Base-by-base conservation (phyloP, 2,329 filamentous ascomycete species). In the Fusarium compactum region DNA sequence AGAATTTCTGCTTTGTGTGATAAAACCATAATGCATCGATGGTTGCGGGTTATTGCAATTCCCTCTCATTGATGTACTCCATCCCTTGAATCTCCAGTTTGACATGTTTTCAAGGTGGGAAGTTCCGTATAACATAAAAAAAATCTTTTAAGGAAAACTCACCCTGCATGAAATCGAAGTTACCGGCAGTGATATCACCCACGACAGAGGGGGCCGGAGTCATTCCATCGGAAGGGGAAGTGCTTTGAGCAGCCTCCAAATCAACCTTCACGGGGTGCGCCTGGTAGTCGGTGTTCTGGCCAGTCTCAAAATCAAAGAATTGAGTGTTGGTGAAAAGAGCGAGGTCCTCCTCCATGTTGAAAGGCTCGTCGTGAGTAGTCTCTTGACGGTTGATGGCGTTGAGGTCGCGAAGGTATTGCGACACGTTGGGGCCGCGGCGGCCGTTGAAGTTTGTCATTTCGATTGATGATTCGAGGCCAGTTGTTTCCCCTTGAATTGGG, bases 321-420 rank as follows among this genome's bases (percentile, higher is more conserved):
- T 93, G 89, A 47, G 91, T 90, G 81, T 95, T 95, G 62, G 92
- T 93, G 82, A 95, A 96, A 76, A 94, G 86, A 54, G 90, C 90
- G 53, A 95, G 84, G 70, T 94, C 91, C 65, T 91, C 89, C 74
- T 93, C 90, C 69, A 92, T 83, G 74, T 86, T 86, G 80, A 90
- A 87, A 54, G 85, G 81, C 57, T 91, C 88, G 65, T 90, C 86
- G 29, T 79, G 78, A 29, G 86, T 78, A 25, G 62, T 73, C 74
- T 85, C 87, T 66, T 91, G 85, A 57, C 91, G 87, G 74, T 90
- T 89, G 66, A 91, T 84, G 66, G 90, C 88, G 84, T 97, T 97
- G 76, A 98, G 86, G 74, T 95, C 92, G 76, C 93, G 91, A 72
- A 98, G 87, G 83, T 96, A 97, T 78, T 94, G 91, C 77, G 94